These are phyloP conservation scores for Austroboletus eburneus DNA, from an alignment of 768 basidiomycete species.

Conservation along the genomic window DNA sequence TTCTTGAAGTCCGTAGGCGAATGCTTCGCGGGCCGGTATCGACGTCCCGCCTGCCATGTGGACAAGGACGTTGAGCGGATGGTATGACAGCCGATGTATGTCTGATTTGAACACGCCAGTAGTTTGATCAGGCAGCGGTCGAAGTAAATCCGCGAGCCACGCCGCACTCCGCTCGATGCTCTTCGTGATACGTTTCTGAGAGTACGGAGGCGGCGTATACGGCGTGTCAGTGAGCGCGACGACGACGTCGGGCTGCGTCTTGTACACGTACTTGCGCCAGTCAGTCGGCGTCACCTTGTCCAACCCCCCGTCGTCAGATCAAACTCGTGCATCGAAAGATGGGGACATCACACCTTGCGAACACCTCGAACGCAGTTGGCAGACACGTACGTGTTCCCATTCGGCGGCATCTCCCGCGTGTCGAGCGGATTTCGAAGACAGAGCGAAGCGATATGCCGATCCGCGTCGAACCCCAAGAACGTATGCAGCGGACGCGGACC, in stretches of 20 bases:
- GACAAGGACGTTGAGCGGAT: constrained; percentile 52
- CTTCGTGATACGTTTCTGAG: constrained; percentile 76
- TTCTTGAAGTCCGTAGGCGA: constrained; percentile 56
- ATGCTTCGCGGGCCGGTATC: constrained; percentile 55
- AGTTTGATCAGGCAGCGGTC: constrained; percentile 17
- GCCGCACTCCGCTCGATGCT: constrained; percentile 63
- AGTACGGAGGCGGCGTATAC: constrained; percentile 58
- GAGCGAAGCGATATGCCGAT: constrained; percentile 52
- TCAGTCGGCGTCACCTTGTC: constrained; percentile 49
- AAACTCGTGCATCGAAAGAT: no score
- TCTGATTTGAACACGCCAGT: neutral
- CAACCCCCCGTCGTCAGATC: no score
- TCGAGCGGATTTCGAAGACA: constrained; percentile 65
- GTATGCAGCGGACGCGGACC: constrained; percentile 56
- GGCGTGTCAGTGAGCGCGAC: constrained; percentile 70
- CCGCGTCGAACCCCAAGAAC: constrained; percentile 54
- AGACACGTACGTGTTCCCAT: constrained; percentile 54
- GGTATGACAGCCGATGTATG: constrained; percentile 2
- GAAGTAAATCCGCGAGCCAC: constrained; percentile 61
- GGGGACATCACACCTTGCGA: constrained; percentile 47
- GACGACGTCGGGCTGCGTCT: constrained; percentile 64
- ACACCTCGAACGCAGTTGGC: constrained; percentile 65
- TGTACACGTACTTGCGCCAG: constrained; percentile 52
- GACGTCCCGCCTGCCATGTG: constrained; percentile 65
- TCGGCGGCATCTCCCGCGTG: constrained; percentile 65